A percentile compares a stretch with the other conserved stretches of the same genome.
Conservation (phyloP, 2,329 filamentous ascomycete species). For the Botrytis galanthina region DNA sequence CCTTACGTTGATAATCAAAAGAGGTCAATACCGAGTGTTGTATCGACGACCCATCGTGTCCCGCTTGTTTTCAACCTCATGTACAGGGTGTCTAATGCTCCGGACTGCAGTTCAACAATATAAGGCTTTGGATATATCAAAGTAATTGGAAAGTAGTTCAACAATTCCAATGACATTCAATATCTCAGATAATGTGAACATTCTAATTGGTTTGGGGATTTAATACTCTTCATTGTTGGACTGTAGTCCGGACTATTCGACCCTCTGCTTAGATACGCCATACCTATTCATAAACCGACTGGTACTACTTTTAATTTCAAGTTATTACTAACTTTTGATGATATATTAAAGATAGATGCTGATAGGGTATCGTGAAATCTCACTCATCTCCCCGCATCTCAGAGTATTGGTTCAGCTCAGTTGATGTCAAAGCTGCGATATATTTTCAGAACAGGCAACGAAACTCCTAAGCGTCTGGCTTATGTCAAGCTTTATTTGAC, state of each 20-base stretch:
- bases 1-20: not conserved
- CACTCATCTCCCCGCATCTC: not conserved
- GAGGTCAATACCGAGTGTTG: not conserved
- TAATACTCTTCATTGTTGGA: too few relatives aligned
- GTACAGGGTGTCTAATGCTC: not conserved
- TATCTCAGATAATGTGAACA: too few relatives aligned
- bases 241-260: too few relatives aligned
- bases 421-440: not conserved
- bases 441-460: too few relatives aligned
- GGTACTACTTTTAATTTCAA: not conserved
- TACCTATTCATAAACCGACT: not conserved
- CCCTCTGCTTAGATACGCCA: too few relatives aligned
- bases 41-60: not conserved
- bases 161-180: too few relatives aligned
- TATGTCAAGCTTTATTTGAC: not conserved
- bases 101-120: too few relatives aligned
- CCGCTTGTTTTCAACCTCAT: not conserved
- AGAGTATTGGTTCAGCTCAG: not conserved
- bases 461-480: too few relatives aligned
- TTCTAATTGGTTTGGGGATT: too few relatives aligned
- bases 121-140: too few relatives aligned
- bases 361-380: not conserved
- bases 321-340: not conserved
- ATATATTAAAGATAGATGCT: not conserved
- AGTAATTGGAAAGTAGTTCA: too few relatives aligned